Percentiles rank a stretch among this genome's conserved stretches.
Conservation (phyloP, 2,329 filamentous ascomycete genomes). For the Myriosclerotinia duriaeana region DNA sequence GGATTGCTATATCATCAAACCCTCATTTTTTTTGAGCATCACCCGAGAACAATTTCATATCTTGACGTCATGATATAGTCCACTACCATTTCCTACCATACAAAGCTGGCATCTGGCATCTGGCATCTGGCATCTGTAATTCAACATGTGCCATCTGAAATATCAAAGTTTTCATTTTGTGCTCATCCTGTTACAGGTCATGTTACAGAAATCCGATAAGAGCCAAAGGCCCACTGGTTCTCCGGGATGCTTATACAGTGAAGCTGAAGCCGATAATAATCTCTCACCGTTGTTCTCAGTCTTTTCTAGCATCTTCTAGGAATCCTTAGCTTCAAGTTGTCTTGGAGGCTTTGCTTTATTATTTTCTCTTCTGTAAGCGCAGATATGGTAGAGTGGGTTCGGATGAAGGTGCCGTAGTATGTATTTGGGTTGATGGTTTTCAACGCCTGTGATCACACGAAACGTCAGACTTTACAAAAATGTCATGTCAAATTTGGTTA, state of each 20-base stretch:
- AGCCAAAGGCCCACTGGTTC: neutral
- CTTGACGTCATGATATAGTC: neutral
- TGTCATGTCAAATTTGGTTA: too few relatives aligned
- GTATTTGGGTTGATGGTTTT: neutral
- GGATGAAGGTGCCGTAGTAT: neutral
- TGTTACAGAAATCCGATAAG: slow-evolving; percentile 8
- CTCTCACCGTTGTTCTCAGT: neutral
- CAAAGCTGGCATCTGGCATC: neutral
- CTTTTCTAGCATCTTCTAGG: neutral
- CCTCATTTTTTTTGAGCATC: neutral
- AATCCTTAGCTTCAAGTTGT: neutral
- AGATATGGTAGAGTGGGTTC: neutral
- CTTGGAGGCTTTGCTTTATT: neutral
- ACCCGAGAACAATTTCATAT: neutral
- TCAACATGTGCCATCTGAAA: neutral
- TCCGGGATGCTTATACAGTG: neutral
- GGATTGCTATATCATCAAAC: neutral
- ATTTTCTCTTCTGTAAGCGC: neutral
- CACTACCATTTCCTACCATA: neutral
- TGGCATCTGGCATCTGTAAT: too few relatives aligned
- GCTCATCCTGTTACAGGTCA: neutral
- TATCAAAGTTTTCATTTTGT: neutral
- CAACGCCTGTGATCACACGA: neutral
- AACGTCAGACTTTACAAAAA: neutral
- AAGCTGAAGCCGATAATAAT: neutral